These are phyloP conservation scores for Laburnicola sp. DNA, from an alignment of 2,329 filamentous ascomycete species.

Conservation along the genomic window DNA sequence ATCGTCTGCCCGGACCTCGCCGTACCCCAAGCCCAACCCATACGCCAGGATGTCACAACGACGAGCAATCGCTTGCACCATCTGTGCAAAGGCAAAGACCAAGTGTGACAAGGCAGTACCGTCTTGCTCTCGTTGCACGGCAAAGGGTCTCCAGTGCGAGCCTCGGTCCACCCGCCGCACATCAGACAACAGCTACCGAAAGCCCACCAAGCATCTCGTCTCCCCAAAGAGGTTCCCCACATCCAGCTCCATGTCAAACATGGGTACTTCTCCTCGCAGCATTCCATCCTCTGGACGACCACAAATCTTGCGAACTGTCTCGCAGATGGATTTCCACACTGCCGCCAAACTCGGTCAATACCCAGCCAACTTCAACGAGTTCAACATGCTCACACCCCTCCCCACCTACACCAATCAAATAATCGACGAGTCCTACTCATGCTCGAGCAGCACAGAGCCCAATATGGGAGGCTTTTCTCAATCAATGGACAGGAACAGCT, in stretches of 20 bases:
- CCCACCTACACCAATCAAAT: slow-evolving; percentile 29
- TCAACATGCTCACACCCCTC: slow-evolving; percentile 34
- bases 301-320: slow-evolving; percentile 26
- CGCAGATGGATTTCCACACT: slow-evolving; percentile 36
- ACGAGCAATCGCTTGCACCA: slow-evolving; percentile 45
- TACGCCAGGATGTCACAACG: slow-evolving; percentile 38
- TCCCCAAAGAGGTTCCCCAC: slow-evolving; percentile 32
- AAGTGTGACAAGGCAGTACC: slow-evolving; percentile 46
- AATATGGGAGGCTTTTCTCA: slow-evolving; percentile 22
- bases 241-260: slow-evolving; percentile 22
- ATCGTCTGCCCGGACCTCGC: slow-evolving; percentile 17
- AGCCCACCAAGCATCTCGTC: slow-evolving; percentile 31
- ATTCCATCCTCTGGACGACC: slow-evolving; percentile 23
- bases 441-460: slow-evolving; percentile 29
- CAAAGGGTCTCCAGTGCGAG: slow-evolving; percentile 42
- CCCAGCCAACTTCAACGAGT: slow-evolving; percentile 23
- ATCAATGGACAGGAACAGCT: slow-evolving; percentile 21
- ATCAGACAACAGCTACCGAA: slow-evolving; percentile 38
- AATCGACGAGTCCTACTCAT: slow-evolving; percentile 30
- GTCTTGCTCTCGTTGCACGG: slow-evolving; percentile 41
- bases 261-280: slow-evolving; percentile 28
- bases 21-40: slow-evolving; percentile 23
- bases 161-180: slow-evolving; percentile 44
- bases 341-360: slow-evolving; percentile 33
- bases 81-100: slow-evolving; percentile 46